Base-by-base conservation (phyloP, 257 asterid genomes). In the Capsicum chinense region DNA sequence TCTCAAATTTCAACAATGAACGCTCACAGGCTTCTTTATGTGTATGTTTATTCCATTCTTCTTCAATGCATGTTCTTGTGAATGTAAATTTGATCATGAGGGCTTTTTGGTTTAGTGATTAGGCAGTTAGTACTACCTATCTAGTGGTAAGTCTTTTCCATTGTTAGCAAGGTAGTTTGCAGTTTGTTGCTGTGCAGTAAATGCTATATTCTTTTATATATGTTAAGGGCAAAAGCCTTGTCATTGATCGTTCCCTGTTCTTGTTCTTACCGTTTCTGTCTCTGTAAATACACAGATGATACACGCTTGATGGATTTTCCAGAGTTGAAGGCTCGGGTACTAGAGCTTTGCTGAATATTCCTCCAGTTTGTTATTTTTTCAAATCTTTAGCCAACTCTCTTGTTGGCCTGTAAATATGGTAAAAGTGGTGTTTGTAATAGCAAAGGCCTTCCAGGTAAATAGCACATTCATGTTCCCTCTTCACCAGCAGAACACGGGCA, bases 281-380 rank as follows among this genome's bases (percentile, higher is more conserved):
- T 39, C 79, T 88, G 42, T 74, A 90, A 89, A 87, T 90, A 84
- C 88, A 79, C 93, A 89, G 91, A 90, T 93, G 95, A 86, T 91
- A 66, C 94, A 86, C 7, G 90, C 91, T 17, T 93, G 93, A 90
- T 78, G 90, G 83, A 67, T 82, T 64, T 85, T 7, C 54, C 8
- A 42, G 6, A 81, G 79, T 35, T 37, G 63, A 52, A 52, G 33
- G 19, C 35, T 73, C 14, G 66, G 64, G 64, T 69, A 14, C 37
- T 73, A 64, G 70, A 79, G 48, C 52, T 81, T 81, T 52, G 47
- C 21, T 76, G 81, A 47, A 76, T 76, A 1, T 52, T 52, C 60
- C 14, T 52, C 62, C 63, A 76, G 21, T 52, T 50, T 74, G 60
- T 19, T 74, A 19, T 11, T 50, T 50, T 39, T 52, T 19, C 14